Evolutionary conservation across 2,329 filamentous ascomycete genomes (phyloP).

Genomic region (Fusarium buxicola): DNA sequence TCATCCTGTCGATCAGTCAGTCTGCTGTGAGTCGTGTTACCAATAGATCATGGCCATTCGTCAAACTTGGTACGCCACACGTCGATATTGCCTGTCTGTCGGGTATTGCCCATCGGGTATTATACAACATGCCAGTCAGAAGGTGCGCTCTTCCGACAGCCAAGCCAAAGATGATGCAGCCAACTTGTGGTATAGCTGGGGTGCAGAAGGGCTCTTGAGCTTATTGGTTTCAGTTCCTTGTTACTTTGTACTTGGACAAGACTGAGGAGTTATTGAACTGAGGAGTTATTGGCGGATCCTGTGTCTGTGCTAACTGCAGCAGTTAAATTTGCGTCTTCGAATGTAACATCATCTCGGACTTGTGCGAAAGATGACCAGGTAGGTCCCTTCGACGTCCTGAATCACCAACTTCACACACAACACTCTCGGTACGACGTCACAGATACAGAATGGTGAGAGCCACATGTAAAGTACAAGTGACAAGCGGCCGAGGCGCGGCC

Average conservation of each 20-base stretch:
- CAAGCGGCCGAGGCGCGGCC: slow-evolving; percentile 18
- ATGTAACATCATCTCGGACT: slow-evolving; percentile 20
- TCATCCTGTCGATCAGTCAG: slow-evolving; percentile 19
- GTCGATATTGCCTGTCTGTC: slow-evolving; percentile 2
- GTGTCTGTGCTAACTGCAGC: slow-evolving; percentile 15
- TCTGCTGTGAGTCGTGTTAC: slow-evolving; percentile 14
- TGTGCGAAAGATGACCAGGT: background rate
- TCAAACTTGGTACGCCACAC: slow-evolving; percentile 4
- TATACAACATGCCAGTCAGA: slow-evolving; percentile 5
- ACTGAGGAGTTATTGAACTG: slow-evolving; percentile 4
- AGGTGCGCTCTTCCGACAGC: background rate
- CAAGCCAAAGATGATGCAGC: slow-evolving; percentile 3
- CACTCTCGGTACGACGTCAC: slow-evolving; percentile 4
- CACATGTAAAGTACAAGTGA: background rate
- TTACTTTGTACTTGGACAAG: slow-evolving; percentile 7
- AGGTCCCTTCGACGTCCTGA: background rate
- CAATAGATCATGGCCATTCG: slow-evolving; percentile 1
- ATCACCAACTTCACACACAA: slow-evolving; percentile 9
- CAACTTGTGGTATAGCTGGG: slow-evolving; percentile 2
- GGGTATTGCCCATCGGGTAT: slow-evolving; percentile 19
- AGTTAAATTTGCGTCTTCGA: slow-evolving; percentile 22
- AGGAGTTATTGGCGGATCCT: too few relatives aligned
- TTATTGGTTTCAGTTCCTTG: slow-evolving; percentile 17
- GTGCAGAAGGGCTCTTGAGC: background rate
- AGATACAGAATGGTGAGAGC: slow-evolving; percentile 7